Base-by-base conservation (phyloP, 164 flowering plant genomes). In the Vitis amurensis region DNA sequence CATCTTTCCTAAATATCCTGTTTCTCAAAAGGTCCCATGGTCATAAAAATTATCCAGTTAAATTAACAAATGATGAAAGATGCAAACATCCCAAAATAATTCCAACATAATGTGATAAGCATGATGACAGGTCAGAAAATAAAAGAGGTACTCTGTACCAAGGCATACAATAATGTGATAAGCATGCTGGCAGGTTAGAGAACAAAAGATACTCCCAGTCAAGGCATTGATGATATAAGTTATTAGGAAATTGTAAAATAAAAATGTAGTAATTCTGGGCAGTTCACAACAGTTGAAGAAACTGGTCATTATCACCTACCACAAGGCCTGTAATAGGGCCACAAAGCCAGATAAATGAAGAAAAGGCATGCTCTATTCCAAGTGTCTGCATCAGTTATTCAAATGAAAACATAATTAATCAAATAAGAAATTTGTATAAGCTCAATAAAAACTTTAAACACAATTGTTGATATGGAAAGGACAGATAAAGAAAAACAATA, bases 301-400 rank as follows among this genome's bases (percentile, higher is more conserved):
- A 71, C 11, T 55, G 31, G 47, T 37, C 49, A 15, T 51, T 50
- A 71, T 70, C 63, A 80, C 99, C 48, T 91, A 96, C 99, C 98
- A 93, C 94, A 72, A 96, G 97, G 67, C 99, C 99, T 61, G 99
- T 93, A 70, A 96, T 90, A 48, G 99, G 99, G 70, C 98, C 99
- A 77, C 99, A 93, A 47, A 96, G 97, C 98, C 97, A 92, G 75
- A 93, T 93, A 77, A 93, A 96, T 49, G 98, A 96, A 72, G 98
- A 93, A 80, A 96, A 93, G 1, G 97, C 98, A 84, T 96, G 99
- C 64, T 67, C 86, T 52, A 93, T 87, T 70, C 98, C 98, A 81
- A 96, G 98, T 44, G 99, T 96, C 99, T 93, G 97, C 87, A 87
- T 31, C 66, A 76, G 68, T 31, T 3, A 78, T 52, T 30, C n/a